These are phyloP conservation scores for Gracilariopsis chorda DNA, from an alignment of 23 red algal species.

Conservation along the genomic window DNA sequence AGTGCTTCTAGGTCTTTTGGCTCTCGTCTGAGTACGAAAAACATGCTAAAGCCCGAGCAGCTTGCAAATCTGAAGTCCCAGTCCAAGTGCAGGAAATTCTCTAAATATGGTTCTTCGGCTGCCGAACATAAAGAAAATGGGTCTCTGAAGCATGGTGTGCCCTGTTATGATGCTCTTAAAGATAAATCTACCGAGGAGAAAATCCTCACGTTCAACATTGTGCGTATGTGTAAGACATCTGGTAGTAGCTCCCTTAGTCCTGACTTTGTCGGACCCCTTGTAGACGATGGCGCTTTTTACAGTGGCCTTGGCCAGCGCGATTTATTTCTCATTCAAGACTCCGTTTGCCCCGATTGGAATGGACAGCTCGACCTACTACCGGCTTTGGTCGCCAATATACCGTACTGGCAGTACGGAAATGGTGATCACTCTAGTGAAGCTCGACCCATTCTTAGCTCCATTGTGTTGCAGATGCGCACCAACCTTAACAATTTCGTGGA, in stretches of 20 bases:
- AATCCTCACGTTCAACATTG: not conserved
- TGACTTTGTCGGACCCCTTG: not conserved
- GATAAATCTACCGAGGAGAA: not conserved
- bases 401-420: not conserved
- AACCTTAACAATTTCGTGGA: not conserved
- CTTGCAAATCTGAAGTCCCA: not conserved
- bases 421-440: not conserved
- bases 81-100: not conserved
- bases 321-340: not conserved
- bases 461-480: not conserved
- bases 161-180: not conserved
- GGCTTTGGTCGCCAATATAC: not conserved
- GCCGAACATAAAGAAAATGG: not conserved
- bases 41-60: not conserved
- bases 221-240: not conserved
- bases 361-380: not conserved
- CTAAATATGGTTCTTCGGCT: not conserved
- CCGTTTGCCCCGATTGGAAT: not conserved
- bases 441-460: not conserved
- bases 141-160: not conserved
- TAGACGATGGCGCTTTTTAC: conserved; percentile 3
- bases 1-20: no score
- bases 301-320: not conserved
- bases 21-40: not conserved
- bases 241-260: not conserved